Evolutionary conservation across 73 alveolate genomes (phyloP).

Genomic region (Chromera velia): DNA sequence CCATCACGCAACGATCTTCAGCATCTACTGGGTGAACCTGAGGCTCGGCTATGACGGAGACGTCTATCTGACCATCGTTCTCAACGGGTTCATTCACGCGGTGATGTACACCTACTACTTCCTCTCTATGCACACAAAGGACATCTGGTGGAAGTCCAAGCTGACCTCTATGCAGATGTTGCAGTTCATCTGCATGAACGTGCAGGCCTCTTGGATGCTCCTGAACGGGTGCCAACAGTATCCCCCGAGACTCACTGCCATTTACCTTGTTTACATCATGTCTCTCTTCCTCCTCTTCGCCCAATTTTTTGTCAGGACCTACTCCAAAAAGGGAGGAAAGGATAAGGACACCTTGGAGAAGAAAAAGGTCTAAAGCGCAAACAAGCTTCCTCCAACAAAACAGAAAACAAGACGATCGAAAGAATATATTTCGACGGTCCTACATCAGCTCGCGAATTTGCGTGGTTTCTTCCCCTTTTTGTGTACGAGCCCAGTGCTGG

Average conservation of each 20-base stretch:
- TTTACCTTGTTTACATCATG: not conserved
- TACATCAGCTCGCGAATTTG: too few relatives aligned
- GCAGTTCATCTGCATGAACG: not conserved
- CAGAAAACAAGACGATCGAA: too few relatives aligned
- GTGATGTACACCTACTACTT: not conserved
- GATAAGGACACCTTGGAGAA: too few relatives aligned
- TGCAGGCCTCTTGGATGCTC: not conserved
- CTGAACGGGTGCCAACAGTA: not conserved
- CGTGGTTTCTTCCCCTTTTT: too few relatives aligned
- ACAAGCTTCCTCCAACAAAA: too few relatives aligned
- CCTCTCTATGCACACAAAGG: not conserved
- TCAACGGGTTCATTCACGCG: not conserved
- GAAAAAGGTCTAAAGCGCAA: too few relatives aligned
- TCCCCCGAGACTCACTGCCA: not conserved
- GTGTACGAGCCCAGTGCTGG: too few relatives aligned
- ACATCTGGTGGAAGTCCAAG: not conserved
- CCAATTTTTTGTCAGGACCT: not conserved
- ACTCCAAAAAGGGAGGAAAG: too few relatives aligned
- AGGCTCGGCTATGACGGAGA: not conserved
- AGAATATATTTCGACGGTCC: too few relatives aligned
- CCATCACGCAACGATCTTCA: not conserved
- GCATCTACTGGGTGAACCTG: not conserved
- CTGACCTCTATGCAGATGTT: not conserved
- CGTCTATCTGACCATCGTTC: not conserved
- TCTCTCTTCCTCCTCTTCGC: not conserved